These are phyloP conservation scores for Ustilago shanxiensis DNA, from an alignment of 1,284 basidiomycete genomes.

Conservation along the genomic window DNA sequence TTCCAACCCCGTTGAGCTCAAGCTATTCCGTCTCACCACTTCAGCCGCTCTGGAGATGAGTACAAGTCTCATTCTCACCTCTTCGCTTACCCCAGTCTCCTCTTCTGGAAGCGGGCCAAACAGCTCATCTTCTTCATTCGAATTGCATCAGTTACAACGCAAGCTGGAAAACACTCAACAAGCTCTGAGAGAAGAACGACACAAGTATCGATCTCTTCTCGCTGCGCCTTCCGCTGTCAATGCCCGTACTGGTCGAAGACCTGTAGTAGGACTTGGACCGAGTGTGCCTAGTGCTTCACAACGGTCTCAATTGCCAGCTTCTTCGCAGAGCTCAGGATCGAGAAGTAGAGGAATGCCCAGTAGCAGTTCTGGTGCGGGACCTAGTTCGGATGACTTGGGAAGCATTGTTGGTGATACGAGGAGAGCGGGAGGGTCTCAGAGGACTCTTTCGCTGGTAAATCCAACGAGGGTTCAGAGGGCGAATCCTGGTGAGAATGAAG, in stretches of 20 bases:
- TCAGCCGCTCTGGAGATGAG: constrained; percentile 7
- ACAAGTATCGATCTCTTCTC: constrained; percentile 53
- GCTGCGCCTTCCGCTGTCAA: constrained; percentile 25
- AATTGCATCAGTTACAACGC: constrained; percentile 14
- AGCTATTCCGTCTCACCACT: constrained; percentile 8
- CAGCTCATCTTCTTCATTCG: background rate
- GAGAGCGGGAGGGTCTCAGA: constrained; percentile 6
- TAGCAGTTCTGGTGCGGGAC: constrained; percentile 19
- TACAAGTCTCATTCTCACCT: constrained; percentile 14
- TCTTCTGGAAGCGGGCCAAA: background rate
- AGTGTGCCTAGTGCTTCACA: constrained; percentile 3
- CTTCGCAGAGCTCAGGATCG: constrained; percentile 7
- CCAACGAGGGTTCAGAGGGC: constrained; percentile 36
- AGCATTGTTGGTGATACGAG: background rate
- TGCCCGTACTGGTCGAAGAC: constrained; percentile 9
- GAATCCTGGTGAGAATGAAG: constrained; percentile 35
- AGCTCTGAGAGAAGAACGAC: constrained; percentile 40
- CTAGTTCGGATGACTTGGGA: constrained; percentile 25
- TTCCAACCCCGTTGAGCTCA: constrained; percentile 7
- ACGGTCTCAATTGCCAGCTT: constrained; percentile 8
- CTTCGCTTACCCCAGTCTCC: background rate
- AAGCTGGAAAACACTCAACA: constrained; percentile 33
- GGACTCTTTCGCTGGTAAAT: constrained; percentile 35
- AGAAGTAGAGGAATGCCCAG: constrained; percentile 6
- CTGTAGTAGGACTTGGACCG: constrained; percentile 25